Evolutionary conservation across 495 filamentous ascomycete genomes (phyloP).

Genomic region (Neohortaea acidophila): DNA sequence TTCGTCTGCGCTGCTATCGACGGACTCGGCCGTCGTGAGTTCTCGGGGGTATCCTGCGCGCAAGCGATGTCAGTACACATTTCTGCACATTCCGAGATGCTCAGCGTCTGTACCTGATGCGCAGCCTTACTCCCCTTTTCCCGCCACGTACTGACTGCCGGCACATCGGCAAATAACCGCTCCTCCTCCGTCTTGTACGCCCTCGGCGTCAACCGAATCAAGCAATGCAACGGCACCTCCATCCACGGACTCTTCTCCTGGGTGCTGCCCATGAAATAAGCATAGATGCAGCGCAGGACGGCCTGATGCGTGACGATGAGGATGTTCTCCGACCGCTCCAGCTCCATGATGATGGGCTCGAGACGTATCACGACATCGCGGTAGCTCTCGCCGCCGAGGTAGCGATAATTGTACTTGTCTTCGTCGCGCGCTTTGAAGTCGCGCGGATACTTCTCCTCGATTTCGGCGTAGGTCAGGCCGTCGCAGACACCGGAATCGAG

Average conservation of each 20-base stretch:
- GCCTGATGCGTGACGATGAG: constrained; percentile 97
- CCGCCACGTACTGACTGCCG: constrained; percentile 86
- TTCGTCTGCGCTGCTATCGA: background rate
- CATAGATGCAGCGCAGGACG: constrained; percentile 89
- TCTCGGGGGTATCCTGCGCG: constrained; percentile 2
- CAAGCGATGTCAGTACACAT: too few species aligned
- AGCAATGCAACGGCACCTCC: constrained; percentile 81
- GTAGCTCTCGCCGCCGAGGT: constrained; percentile 91
- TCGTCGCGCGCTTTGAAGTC: constrained; percentile 90
- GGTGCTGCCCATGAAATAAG: constrained; percentile 93
- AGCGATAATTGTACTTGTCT: constrained; percentile 98
- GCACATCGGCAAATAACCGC: constrained; percentile 74
- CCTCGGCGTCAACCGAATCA: constrained; percentile 88
- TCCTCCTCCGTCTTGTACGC: constrained; percentile 89
- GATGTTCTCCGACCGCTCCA: constrained; percentile 90
- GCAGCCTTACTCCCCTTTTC: constrained; percentile 72
- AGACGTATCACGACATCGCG: constrained; percentile 94
- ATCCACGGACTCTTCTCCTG: constrained; percentile 96
- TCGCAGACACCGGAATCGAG: constrained; percentile 94
- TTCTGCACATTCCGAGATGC: too few species aligned
- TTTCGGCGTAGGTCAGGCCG: constrained; percentile 85
- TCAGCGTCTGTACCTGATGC: too few species aligned
- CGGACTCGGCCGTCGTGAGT: constrained; percentile 1
- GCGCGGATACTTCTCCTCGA: constrained; percentile 76
- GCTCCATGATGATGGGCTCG: constrained; percentile 98